phyloP scores from a whole-genome alignment of 495 filamentous ascomycete genomes.

The Talaromyces adpressus region DNA sequence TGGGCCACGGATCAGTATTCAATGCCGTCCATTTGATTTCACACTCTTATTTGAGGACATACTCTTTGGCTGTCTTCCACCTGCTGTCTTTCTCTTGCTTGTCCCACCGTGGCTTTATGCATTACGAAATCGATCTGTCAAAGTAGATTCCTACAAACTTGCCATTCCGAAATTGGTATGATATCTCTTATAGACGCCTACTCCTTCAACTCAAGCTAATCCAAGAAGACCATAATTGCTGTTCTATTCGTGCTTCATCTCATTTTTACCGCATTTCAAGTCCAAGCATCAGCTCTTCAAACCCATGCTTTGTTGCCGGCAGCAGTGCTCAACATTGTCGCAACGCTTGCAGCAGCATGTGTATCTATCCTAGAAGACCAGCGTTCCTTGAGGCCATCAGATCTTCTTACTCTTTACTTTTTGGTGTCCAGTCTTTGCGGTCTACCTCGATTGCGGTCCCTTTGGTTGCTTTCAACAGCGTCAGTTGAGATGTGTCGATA shows the following conservation, averaged over 20 bases:
- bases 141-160: constrained; percentile 19
- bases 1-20: constrained; percentile 19
- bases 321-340: constrained; percentile 35
- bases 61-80: constrained; percentile 21
- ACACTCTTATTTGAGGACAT: constrained; percentile 29
- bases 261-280: constrained; percentile 15
- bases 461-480: constrained; percentile 45
- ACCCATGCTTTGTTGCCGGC: constrained; percentile 41
- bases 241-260: constrained; percentile 21
- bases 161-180: constrained; percentile 21
- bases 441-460: constrained; percentile 43
- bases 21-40: constrained; percentile 29
- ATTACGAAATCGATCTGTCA: constrained; percentile 19
- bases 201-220: neutral
- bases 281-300: constrained; percentile 10
- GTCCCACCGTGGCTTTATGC: constrained; percentile 14
- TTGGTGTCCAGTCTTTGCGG: constrained; percentile 52
- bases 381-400: constrained; percentile 48
- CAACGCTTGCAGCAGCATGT: constrained; percentile 27
- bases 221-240: neutral
- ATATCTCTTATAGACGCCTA: neutral
- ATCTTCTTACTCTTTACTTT: constrained; percentile 53
- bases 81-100: constrained; percentile 21
- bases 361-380: constrained; percentile 53
- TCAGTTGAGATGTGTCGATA: constrained; percentile 26